Evolutionary conservation across 179 eudicot genomes (phyloP).

Genomic region (Spinacia oleracea): DNA sequence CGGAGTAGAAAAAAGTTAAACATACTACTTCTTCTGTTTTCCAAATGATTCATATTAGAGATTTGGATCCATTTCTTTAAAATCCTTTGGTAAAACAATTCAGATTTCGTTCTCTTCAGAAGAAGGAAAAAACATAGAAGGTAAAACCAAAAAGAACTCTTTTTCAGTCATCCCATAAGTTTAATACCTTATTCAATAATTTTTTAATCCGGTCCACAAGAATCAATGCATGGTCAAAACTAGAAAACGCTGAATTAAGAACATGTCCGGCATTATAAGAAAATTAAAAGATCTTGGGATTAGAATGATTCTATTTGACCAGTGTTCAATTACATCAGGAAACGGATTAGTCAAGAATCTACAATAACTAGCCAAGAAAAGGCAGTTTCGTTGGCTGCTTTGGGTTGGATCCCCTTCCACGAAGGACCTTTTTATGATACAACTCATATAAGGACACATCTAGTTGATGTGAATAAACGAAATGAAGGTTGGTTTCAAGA

Average conservation of each 20-base stretch:
- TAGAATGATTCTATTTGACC: neutral
- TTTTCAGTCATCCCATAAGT: neutral
- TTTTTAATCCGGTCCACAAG: neutral
- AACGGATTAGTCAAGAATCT: neutral
- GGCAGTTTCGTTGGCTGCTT: neutral
- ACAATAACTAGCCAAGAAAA: neutral
- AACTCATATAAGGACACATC: too few relatives aligned
- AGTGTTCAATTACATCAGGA: neutral
- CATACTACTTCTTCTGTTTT: too few relatives aligned
- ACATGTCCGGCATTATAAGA: neutral
- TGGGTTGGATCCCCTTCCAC: neutral
- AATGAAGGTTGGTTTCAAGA: too few relatives aligned
- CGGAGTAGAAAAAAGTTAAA: too few relatives aligned
- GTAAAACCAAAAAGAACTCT: neutral
- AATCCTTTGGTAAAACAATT: neutral
- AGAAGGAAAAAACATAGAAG: neutral
- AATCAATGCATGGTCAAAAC: neutral
- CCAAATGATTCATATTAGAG: too few relatives aligned
- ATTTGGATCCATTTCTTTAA: too few relatives aligned
- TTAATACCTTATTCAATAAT: neutral
- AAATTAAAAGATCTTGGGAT: neutral
- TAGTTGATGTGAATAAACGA: too few relatives aligned
- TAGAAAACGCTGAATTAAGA: neutral
- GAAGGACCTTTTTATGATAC: too few relatives aligned
- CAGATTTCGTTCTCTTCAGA: neutral